Evolutionary conservation across 495 filamentous ascomycete species (phyloP).

Genomic region (Xylaria bambusicola): DNA sequence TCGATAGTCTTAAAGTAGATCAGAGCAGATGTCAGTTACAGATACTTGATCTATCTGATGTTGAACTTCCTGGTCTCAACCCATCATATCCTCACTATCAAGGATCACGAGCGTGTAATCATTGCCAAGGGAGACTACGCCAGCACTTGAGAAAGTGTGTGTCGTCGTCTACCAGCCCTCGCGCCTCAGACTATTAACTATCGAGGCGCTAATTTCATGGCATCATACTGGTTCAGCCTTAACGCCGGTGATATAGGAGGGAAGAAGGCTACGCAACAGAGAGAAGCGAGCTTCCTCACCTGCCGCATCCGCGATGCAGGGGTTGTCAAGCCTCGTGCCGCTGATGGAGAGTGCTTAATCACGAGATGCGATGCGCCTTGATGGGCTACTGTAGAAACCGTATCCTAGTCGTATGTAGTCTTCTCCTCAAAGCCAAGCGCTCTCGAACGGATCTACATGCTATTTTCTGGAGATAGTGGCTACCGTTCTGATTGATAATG

Average conservation of each 20-base stretch:
- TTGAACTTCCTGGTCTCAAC: neutral
- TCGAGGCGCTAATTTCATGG: neutral
- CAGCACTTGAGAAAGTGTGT: neutral
- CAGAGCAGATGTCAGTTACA: neutral
- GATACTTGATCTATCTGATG: neutral
- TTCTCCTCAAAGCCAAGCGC: neutral
- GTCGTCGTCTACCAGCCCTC: neutral
- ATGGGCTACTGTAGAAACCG: too few relatives aligned
- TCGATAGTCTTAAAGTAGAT: neutral
- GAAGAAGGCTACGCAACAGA: neutral
- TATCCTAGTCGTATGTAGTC: neutral
- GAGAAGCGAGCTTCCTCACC: conserved; percentile 4
- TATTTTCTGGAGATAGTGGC: neutral
- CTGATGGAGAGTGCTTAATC: too few relatives aligned
- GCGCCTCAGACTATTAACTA: conserved; percentile 6
- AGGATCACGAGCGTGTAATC: neutral
- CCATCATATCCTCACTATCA: neutral
- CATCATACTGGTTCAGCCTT: conserved; percentile 2
- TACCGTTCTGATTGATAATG: conserved; percentile 5
- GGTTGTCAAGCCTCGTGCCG: neutral
- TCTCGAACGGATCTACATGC: conserved; percentile 5
- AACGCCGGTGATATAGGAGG: conserved; percentile 5
- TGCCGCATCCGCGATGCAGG: neutral
- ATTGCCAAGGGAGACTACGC: conserved; percentile 1
- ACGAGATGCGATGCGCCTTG: too few relatives aligned